Evolutionary conservation across 306 rosid species (phyloP).

Genomic region (Acacia melanoxylon): DNA sequence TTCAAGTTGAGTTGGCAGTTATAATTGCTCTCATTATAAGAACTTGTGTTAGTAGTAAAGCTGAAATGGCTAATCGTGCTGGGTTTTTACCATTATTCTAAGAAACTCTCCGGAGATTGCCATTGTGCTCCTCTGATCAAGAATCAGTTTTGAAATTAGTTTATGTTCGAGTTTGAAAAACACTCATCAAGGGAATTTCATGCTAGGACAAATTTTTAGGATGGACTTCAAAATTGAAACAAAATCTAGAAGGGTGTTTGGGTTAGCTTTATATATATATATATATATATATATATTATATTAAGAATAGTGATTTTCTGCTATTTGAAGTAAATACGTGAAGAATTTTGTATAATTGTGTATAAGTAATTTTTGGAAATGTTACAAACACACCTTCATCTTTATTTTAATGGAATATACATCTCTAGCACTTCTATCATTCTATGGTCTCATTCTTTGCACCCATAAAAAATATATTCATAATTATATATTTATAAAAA

Average conservation of each 20-base stretch:
- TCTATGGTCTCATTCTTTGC: neutral
- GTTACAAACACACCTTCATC: neutral
- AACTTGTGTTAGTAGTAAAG: constrained; percentile 19
- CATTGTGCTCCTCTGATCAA: neutral
- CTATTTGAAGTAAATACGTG: no score
- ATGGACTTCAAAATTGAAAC: neutral
- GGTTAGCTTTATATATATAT: no score
- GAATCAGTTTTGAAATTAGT: neutral
- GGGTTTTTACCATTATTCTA: neutral
- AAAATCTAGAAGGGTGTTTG: neutral
- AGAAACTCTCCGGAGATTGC: neutral
- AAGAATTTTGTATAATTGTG: no score
- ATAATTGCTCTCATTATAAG: neutral
- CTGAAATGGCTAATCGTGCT: constrained; percentile 1
- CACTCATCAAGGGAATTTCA: neutral
- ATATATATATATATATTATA: no score
- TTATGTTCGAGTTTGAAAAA: neutral
- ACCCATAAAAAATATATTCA: no score
- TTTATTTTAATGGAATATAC: neutral
- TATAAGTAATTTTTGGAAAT: no score
- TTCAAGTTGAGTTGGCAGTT: constrained; percentile 28
- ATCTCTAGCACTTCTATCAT: neutral
- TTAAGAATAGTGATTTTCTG: no score
- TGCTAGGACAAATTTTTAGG: neutral
- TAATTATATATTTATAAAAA: no score